phyloP scores from a whole-genome alignment of 2,329 filamentous ascomycete species.

The Arthrobotrys conoides region DNA sequence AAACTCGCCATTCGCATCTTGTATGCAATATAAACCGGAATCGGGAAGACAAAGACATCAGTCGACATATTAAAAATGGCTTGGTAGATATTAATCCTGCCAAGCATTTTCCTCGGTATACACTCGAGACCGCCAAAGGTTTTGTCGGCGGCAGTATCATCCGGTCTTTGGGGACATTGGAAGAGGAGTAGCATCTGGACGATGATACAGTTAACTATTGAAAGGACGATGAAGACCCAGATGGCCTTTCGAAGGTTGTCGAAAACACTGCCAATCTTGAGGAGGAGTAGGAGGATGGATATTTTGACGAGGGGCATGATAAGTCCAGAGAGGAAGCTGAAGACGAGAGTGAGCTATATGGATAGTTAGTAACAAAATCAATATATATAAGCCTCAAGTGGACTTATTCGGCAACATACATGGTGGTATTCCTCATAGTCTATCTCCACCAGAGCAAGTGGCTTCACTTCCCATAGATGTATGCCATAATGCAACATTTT shows the following conservation, averaged over 20 bases:
- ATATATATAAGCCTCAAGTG: neutral
- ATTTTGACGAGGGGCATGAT: constrained; percentile 60
- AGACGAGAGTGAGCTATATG: constrained; percentile 44
- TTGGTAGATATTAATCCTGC: constrained; percentile 58
- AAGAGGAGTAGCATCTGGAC: constrained; percentile 57
- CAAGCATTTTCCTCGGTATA: constrained; percentile 54
- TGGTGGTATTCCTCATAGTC: constrained; percentile 55
- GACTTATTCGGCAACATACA: constrained; percentile 12
- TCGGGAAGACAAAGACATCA: constrained; percentile 53
- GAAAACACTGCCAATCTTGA: constrained; percentile 58
- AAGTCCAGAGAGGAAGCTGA: constrained; percentile 58
- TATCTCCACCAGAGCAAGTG: constrained; percentile 42
- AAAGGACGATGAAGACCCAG: constrained; percentile 56
- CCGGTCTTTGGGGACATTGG: constrained; percentile 57
- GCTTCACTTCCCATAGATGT: constrained; percentile 59
- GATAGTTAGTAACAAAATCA: neutral
- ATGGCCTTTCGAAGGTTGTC: constrained; percentile 58
- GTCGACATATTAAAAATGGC: constrained; percentile 58
- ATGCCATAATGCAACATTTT: constrained; percentile 59
- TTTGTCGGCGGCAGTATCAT: constrained; percentile 49
- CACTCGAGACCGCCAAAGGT: constrained; percentile 50
- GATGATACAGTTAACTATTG: constrained; percentile 49
- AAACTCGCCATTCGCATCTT: constrained; percentile 60
- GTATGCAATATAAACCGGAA: constrained; percentile 58
- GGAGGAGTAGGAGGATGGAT: constrained; percentile 54